Conservation (phyloP, 2,329 filamentous ascomycete species). For the Arthrocladium fulminans region DNA sequence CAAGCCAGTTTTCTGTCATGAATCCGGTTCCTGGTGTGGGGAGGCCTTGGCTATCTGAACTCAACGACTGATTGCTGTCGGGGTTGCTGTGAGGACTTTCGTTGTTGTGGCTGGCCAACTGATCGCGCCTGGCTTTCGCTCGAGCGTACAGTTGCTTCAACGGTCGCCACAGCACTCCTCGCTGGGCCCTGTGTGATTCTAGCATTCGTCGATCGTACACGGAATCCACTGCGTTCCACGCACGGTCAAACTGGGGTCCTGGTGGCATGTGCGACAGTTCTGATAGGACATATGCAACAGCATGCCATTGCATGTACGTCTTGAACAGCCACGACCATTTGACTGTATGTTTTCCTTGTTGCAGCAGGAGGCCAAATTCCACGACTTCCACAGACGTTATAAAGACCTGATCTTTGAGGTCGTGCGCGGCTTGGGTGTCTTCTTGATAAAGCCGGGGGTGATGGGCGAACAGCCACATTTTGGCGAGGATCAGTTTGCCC, state of each 20-base stretch:
- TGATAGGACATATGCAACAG: slow-evolving; percentile 52
- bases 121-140: slow-evolving; percentile 47
- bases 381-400: slow-evolving; percentile 65
- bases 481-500: slow-evolving; percentile 63
- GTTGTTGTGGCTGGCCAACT: slow-evolving; percentile 26
- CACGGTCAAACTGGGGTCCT: slow-evolving; percentile 50
- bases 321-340: slow-evolving; percentile 59
- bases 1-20: background rate
- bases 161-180: slow-evolving; percentile 55
- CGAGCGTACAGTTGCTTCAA: slow-evolving; percentile 52
- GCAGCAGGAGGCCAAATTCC: slow-evolving; percentile 59
- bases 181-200: slow-evolving; percentile 32
- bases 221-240: slow-evolving; percentile 49
- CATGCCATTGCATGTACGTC: slow-evolving; percentile 59
- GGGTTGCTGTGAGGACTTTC: slow-evolving; percentile 7
- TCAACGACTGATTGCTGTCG: slow-evolving; percentile 4
- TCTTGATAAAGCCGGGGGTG: slow-evolving; percentile 52
- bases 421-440: slow-evolving; percentile 42
- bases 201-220: slow-evolving; percentile 33
- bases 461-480: slow-evolving; percentile 69
- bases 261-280: slow-evolving; percentile 51
- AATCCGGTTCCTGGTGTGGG: background rate
- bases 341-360: slow-evolving; percentile 52
- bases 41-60: background rate
- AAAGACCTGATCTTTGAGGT: slow-evolving; percentile 60